Percentiles rank a stretch among this genome's conserved stretches.
Conservation (phyloP, 1,284 basidiomycete genomes). For the Trichosporon inkin region DNA sequence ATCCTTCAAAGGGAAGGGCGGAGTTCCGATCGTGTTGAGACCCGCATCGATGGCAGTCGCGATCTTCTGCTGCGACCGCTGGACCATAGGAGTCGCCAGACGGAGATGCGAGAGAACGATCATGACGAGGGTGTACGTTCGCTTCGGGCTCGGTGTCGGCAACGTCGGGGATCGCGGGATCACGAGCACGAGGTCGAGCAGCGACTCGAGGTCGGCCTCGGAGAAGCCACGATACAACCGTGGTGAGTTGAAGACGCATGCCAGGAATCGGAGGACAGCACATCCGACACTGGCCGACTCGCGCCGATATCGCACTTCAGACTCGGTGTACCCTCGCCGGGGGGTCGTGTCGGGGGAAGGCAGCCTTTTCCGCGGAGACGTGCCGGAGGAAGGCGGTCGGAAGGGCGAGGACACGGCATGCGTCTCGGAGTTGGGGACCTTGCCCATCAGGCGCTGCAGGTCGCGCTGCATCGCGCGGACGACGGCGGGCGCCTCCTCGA, state of each 20-base stretch:
- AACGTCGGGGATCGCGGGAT: conserved; percentile 44
- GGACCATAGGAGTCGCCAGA: conserved; percentile 32
- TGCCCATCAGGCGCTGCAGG: conserved; percentile 38
- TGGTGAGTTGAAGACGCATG: conserved; percentile 29
- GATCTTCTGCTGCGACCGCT: conserved; percentile 40
- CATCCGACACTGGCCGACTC: conserved; percentile 45
- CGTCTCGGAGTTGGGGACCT: conserved; percentile 32
- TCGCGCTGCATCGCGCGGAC: conserved; percentile 44
- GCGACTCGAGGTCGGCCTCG: conserved; percentile 39
- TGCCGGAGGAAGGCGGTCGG: conserved; percentile 17
- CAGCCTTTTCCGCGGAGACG: background rate
- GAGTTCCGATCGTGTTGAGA: conserved; percentile 22
- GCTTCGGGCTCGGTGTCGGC: conserved; percentile 47
- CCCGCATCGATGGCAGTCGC: conserved; percentile 36
- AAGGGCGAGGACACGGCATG: conserved; percentile 31
- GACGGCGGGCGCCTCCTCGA: conserved; percentile 42
- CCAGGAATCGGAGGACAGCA: conserved; percentile 37
- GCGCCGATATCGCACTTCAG: conserved; percentile 47
- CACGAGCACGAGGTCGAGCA: conserved; percentile 42
- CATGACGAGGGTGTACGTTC: conserved; percentile 47
- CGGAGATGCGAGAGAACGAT: conserved; percentile 38
- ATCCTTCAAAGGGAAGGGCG: conserved; percentile 13
- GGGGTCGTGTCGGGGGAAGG: background rate
- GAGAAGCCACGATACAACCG: conserved; percentile 37
- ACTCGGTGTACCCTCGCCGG: conserved; percentile 42